Evolutionary conservation across 768 basidiomycete species (phyloP).

Genomic region (Termitomyces sp.): DNA sequence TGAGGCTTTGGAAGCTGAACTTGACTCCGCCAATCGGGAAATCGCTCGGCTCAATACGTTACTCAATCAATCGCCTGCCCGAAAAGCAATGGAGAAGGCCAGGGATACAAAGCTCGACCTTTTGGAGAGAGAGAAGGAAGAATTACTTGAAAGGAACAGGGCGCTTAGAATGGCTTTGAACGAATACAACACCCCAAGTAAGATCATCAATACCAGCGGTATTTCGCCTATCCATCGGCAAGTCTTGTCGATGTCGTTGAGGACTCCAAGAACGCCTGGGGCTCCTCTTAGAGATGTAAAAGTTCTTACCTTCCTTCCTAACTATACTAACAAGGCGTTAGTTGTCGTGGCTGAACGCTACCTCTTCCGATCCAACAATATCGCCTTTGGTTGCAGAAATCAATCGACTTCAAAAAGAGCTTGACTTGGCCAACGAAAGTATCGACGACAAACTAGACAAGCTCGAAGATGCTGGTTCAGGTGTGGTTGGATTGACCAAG

Average conservation of each 20-base stretch:
- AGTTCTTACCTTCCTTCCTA: conserved; percentile 19
- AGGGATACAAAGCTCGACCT: conserved; percentile 74
- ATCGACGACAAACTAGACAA: conserved; percentile 88
- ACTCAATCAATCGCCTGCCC: conserved; percentile 68
- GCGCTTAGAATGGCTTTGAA: conserved; percentile 48
- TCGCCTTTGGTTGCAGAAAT: conserved; percentile 73
- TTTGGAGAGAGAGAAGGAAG: conserved; percentile 74
- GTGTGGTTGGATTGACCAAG: conserved; percentile 65
- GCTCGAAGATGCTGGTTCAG: conserved; percentile 76
- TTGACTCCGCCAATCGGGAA: conserved; percentile 74
- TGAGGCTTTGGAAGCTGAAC: conserved; percentile 67
- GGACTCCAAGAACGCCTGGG: conserved; percentile 74
- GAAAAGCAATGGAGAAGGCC: conserved; percentile 73
- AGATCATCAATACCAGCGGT: conserved; percentile 47
- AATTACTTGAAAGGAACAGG: conserved; percentile 68
- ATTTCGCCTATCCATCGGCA: conserved; percentile 81
- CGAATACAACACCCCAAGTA: conserved; percentile 56
- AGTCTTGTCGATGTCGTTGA: conserved; percentile 62
- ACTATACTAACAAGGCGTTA: conserved; percentile 21
- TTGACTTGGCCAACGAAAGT: conserved; percentile 76
- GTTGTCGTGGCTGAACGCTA: conserved; percentile 74
- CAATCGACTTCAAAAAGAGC: conserved; percentile 65
- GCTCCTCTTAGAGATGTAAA: conserved; percentile 74
- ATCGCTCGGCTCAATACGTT: conserved; percentile 66
- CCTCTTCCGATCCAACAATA: conserved; percentile 49